Conservation (phyloP, 495 filamentous ascomycete species). For the Penicillium mononematosum region DNA sequence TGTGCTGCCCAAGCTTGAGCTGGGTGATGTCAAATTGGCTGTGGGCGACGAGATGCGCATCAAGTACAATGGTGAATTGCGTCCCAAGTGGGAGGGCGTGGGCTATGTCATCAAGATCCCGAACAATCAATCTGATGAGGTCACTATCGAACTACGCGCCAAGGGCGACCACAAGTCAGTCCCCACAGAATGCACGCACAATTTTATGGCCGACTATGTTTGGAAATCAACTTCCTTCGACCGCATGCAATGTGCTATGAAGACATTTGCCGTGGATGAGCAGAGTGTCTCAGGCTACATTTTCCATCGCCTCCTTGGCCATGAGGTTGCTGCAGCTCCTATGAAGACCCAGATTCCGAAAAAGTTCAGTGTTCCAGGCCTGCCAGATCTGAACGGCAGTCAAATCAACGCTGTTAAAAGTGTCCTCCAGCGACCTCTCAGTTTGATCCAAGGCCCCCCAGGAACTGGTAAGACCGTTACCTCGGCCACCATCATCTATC, state of each 20-base stretch:
- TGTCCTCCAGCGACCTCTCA: slow-evolving; percentile 88
- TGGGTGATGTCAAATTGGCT: slow-evolving; percentile 95
- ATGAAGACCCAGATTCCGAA: slow-evolving; percentile 97
- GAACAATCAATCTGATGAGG: slow-evolving; percentile 98
- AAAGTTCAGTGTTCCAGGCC: slow-evolving; percentile 92
- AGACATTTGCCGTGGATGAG: slow-evolving; percentile 97
- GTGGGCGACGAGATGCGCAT: slow-evolving; percentile 99
- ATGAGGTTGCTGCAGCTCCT: slow-evolving; percentile 91
- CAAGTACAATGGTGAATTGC: slow-evolving; percentile 92
- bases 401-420: slow-evolving; percentile 97
- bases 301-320: slow-evolving; percentile 94
- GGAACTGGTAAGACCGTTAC: slow-evolving; percentile 99
- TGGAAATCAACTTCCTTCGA: slow-evolving; percentile 99
- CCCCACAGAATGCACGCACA: slow-evolving; percentile 95
- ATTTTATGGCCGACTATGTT: slow-evolving; percentile 97
- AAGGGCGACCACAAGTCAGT: slow-evolving; percentile 91
- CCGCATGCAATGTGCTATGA: slow-evolving; percentile 99
- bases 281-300: slow-evolving; percentile 99
- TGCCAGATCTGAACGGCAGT: slow-evolving; percentile 93
- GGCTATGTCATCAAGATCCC: slow-evolving; percentile 99
- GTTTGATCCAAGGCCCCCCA: slow-evolving; percentile 93
- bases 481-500: slow-evolving; percentile 98
- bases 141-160: slow-evolving; percentile 89
- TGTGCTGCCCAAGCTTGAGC: slow-evolving; percentile 92
- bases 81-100: slow-evolving; percentile 94